Conservation (phyloP, 2,329 filamentous ascomycete species). For the Cladosporium velox region DNA sequence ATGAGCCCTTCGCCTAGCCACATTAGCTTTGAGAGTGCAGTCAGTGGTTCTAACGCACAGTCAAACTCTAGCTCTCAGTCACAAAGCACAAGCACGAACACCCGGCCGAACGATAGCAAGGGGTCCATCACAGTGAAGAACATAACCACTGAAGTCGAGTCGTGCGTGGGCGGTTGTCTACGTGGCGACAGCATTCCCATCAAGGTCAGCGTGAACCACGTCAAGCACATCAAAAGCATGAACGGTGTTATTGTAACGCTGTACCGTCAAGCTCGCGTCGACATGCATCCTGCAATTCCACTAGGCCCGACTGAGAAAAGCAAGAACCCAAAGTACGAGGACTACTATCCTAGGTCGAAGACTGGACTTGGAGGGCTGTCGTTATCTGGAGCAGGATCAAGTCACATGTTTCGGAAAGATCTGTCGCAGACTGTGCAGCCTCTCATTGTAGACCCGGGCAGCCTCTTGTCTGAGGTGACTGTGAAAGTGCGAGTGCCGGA, state of each 20-base stretch:
- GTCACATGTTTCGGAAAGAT: conserved; percentile 93
- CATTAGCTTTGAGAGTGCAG: conserved; percentile 47
- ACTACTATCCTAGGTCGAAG: conserved; percentile 82
- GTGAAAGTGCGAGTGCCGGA: conserved; percentile 85
- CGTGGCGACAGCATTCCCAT: conserved; percentile 82
- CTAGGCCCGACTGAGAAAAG: conserved; percentile 64
- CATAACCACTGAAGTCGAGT: conserved; percentile 82
- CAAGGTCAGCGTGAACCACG: conserved; percentile 80
- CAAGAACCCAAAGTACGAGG: conserved; percentile 72
- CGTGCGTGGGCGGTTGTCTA: conserved; percentile 79
- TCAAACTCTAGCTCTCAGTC: conserved; percentile 46
- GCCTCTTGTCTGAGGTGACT: conserved; percentile 75
- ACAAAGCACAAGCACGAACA: conserved; percentile 50
- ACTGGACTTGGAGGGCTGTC: conserved; percentile 86
- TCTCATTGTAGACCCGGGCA: conserved; percentile 80
- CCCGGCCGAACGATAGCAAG: conserved; percentile 51
- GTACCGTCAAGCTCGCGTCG: conserved; percentile 87
- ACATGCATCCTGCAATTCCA: conserved; percentile 69
- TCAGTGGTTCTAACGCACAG: conserved; percentile 43
- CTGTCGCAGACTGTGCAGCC: conserved; percentile 85
- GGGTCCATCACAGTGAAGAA: conserved; percentile 67
- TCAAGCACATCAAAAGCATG: conserved; percentile 84
- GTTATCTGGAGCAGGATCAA: conserved; percentile 80
- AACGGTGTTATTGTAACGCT: conserved; percentile 91
- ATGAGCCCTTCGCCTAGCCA: conserved; percentile 51